Base-by-base conservation (phyloP, 495 filamentous ascomycete species). In the Immersiella caudata region DNA sequence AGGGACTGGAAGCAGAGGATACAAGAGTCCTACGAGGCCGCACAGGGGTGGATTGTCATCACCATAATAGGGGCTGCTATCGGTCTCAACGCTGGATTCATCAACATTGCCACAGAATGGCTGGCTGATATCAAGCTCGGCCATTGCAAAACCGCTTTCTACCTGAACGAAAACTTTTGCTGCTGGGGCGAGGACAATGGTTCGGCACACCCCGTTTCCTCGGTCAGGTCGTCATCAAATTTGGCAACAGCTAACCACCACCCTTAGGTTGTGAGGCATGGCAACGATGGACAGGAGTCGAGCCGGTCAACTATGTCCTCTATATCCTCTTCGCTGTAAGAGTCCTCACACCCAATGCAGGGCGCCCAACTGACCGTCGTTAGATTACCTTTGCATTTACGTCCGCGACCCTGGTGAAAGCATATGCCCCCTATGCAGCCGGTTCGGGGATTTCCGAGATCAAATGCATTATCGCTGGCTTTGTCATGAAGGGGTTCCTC, bases 381-480 rank as follows among this genome's bases (percentile, higher is more conserved):
- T 35, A 94, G 91, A 86, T 90, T 1, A 68, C 92, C 5, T 96
- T 99, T 75, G 89, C 94, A 56, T 89, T 91, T 33, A 90, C 89
- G 12, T 88, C 93, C 1, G 96, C 93, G 2, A 87, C 84, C 46
- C 83, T 99, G 18, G 95, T 99, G 75, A 97, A 93, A 76, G 89
- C 89, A 0, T 98, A 96, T 78, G 93, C 95, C 12, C 96, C 95
- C 16, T 99, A 99, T 76, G 96, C 95, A 14, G 96, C 95, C 33
- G 95, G 95, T 29, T 97, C 94, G 24, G 95, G 95, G 57, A 99
- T 99, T 65, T 97, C 94, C 26, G 95, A 99, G 81, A 99, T 99
- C 80, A 99, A 99, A 79, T 98, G 95, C 79, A 99, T 99, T 71
- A 97, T 99, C 72, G 94, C 94, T 6, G 95, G 95, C n/a, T 99